Evolutionary conservation across 2,329 filamentous ascomycete species (phyloP).

Genomic region (Pleomassaria siparia): DNA sequence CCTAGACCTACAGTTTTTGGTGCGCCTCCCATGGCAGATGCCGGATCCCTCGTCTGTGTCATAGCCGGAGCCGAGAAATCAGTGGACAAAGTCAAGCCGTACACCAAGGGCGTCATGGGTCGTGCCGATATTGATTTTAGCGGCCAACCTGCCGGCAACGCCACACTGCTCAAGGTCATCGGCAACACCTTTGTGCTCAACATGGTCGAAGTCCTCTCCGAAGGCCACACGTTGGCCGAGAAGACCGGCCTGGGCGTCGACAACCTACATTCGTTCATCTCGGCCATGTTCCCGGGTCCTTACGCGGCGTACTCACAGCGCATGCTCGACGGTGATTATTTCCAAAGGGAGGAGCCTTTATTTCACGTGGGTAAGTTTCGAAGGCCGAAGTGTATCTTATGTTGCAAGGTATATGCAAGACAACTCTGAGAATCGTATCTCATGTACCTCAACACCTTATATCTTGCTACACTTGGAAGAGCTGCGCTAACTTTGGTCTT

Average conservation of each 20-base stretch:
- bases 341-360: constrained; percentile 73
- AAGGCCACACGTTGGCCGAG: constrained; percentile 77
- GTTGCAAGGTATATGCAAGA: no score
- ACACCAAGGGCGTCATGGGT: constrained; percentile 71
- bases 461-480: no score
- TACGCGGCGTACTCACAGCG: constrained; percentile 74
- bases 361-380: no score
- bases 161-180: constrained; percentile 75
- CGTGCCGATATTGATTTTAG: constrained; percentile 70
- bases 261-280: constrained; percentile 70
- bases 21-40: constrained; percentile 68
- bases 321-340: constrained; percentile 76
- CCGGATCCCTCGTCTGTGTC: constrained; percentile 71
- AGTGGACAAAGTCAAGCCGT: constrained; percentile 68
- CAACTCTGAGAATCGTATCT: no score
- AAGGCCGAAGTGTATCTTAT: no score
- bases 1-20: constrained; percentile 61
- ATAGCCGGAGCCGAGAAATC: constrained; percentile 65
- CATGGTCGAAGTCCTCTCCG: constrained; percentile 77
- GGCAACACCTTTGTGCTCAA: constrained; percentile 88
- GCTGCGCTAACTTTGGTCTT: no score
- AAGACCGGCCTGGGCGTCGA: constrained; percentile 74
- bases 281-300: constrained; percentile 72
- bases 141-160: constrained; percentile 67
- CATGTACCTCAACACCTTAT: no score